phyloP scores from a whole-genome alignment of 1,284 basidiomycete species.

The Trichosporon sp. region DNA sequence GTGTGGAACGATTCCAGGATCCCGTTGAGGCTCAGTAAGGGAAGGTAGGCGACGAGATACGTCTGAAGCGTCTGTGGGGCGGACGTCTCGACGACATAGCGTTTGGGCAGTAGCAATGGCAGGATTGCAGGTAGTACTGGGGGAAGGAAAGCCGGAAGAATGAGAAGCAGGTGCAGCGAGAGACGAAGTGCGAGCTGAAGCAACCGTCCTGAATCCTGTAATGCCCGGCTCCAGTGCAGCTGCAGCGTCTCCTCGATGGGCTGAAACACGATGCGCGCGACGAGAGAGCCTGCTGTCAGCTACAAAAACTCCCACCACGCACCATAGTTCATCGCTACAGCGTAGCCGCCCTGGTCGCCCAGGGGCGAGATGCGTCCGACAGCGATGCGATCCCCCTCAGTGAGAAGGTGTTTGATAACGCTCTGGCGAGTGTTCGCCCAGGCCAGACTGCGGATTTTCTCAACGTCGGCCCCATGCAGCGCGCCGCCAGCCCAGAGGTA shows the following conservation, averaged over 20 bases:
- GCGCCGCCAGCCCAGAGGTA: constrained; percentile 37
- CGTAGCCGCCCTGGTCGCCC: constrained; percentile 85
- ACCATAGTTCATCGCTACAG: constrained; percentile 92
- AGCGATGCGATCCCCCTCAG: constrained; percentile 89
- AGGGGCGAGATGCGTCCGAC: constrained; percentile 74
- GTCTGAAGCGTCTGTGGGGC: constrained; percentile 62
- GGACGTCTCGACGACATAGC: constrained; percentile 66
- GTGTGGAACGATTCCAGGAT: constrained; percentile 82
- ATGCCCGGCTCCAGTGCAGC: constrained; percentile 71
- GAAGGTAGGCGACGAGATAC: constrained; percentile 75
- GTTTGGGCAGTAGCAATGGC: constrained; percentile 63
- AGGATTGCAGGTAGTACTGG: constrained; percentile 66
- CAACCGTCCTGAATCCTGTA: constrained; percentile 38
- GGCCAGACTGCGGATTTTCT: constrained; percentile 27
- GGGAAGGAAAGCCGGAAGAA: constrained; percentile 67
- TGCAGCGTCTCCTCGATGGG: constrained; percentile 86
- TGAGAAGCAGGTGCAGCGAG: constrained; percentile 62
- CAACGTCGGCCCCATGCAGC: not conserved
- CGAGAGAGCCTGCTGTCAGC: constrained; percentile 64
- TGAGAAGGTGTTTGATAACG: constrained; percentile 86
- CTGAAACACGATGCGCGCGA: constrained; percentile 85
- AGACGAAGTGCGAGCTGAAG: constrained; percentile 59
- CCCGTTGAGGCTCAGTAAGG: constrained; percentile 79
- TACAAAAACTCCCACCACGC: not conserved
- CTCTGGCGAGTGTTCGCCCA: constrained; percentile 59